These are phyloP conservation scores for Athelia sp. DNA, from an alignment of 1,284 basidiomycete genomes.

Conservation along the genomic window DNA sequence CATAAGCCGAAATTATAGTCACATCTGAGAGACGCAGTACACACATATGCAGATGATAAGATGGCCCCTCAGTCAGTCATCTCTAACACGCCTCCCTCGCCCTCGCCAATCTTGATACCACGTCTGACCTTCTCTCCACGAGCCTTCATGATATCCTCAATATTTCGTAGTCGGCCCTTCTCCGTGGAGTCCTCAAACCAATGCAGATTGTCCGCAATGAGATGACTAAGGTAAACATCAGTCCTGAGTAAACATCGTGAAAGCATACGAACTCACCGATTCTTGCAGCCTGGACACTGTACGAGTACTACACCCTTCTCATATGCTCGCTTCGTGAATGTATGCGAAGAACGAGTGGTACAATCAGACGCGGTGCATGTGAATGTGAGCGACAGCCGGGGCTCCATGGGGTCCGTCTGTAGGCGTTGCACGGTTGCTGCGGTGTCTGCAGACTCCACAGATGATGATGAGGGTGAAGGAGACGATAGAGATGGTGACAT, in stretches of 20 bases:
- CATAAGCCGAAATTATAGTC: too few species aligned
- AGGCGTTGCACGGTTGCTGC: slow-evolving; percentile 22
- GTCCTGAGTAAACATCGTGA: background rate
- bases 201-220: slow-evolving; percentile 88
- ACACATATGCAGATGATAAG: too few species aligned
- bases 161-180: slow-evolving; percentile 66
- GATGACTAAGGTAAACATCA: slow-evolving; percentile 47
- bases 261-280: slow-evolving; percentile 50
- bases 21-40: too few species aligned
- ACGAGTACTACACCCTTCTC: slow-evolving; percentile 87
- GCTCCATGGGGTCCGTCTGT: slow-evolving; percentile 35
- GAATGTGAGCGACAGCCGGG: slow-evolving; percentile 73
- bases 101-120: slow-evolving; percentile 30
- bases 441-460: slow-evolving; percentile 7
- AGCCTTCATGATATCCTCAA: slow-evolving; percentile 76
- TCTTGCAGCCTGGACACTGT: slow-evolving; percentile 89
- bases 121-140: slow-evolving; percentile 73
- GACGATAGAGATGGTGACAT: slow-evolving; percentile 9
- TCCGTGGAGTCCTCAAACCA: slow-evolving; percentile 86
- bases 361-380: slow-evolving; percentile 84
- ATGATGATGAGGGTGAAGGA: slow-evolving; percentile 8
- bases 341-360: slow-evolving; percentile 80
- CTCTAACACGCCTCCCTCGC: background rate
- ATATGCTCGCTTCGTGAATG: slow-evolving; percentile 84
- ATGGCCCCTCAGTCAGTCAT: background rate